phyloP scores from a whole-genome alignment of 2,329 filamentous ascomycete genomes.

The Cyphellophora attinorum region DNA sequence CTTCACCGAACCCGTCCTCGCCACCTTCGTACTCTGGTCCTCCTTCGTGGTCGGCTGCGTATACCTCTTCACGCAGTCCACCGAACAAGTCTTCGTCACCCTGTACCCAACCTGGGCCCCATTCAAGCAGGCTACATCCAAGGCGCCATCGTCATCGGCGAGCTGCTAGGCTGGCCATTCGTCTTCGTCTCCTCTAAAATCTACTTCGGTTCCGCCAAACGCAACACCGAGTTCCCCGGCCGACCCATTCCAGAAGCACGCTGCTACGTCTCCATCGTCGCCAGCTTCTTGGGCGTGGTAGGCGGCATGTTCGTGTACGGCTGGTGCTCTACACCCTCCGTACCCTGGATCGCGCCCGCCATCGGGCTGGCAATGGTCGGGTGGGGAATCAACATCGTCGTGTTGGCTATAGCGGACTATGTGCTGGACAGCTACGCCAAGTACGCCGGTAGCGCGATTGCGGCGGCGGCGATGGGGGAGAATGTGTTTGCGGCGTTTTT shows the following conservation, averaged over 20 bases:
- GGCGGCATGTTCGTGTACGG: conserved; percentile 44
- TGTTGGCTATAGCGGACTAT: conserved; percentile 38
- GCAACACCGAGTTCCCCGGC: conserved; percentile 29
- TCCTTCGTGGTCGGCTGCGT: conserved; percentile 37
- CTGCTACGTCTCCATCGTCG: conserved; percentile 32
- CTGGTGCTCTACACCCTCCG: conserved; percentile 34
- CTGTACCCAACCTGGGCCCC: conserved; percentile 62
- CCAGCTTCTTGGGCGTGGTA: conserved; percentile 36
- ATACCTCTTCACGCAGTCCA: conserved; percentile 41
- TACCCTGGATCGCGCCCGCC: conserved; percentile 40
- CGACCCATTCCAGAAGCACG: conserved; percentile 33
- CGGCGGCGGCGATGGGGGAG: conserved; percentile 39
- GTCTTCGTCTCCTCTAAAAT: conserved; percentile 41
- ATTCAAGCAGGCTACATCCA: conserved; percentile 39
- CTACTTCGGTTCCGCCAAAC: conserved; percentile 29
- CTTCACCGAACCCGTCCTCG: conserved; percentile 40
- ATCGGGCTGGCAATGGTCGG: conserved; percentile 40
- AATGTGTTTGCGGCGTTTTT: conserved; percentile 40
- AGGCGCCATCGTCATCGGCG: conserved; percentile 35
- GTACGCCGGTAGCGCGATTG: conserved; percentile 41
- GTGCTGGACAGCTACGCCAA: conserved; percentile 41
- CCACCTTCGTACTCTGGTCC: conserved; percentile 39
- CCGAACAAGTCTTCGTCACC: conserved; percentile 64
- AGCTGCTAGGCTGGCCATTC: conserved; percentile 30
- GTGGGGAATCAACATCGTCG: conserved; percentile 39